These are phyloP conservation scores for Parascedosporium putredinis DNA, from an alignment of 2,329 filamentous ascomycete species.

Conservation along the genomic window DNA sequence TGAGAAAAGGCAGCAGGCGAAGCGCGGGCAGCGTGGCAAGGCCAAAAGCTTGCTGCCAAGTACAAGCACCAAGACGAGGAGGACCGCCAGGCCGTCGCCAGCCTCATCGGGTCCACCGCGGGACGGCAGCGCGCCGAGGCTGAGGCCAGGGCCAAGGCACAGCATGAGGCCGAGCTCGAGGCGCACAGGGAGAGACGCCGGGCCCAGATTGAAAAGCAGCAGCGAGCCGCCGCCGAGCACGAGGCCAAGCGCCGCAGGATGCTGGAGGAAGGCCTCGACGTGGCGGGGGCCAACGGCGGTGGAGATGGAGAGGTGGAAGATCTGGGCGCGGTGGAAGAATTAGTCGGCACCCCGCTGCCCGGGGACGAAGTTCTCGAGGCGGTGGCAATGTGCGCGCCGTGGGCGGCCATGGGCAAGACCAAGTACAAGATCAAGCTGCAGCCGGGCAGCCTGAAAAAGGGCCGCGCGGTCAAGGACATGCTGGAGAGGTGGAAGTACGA, in stretches of 20 bases:
- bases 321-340: conserved; percentile 50
- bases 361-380: conserved; percentile 74
- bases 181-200: conserved; percentile 65
- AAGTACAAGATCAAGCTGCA: conserved; percentile 97
- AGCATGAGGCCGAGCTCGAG: conserved; percentile 54
- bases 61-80: conserved; percentile 94
- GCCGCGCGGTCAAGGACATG: conserved; percentile 86
- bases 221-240: conserved; percentile 64
- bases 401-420: conserved; percentile 52
- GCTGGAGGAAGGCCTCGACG: conserved; percentile 32
- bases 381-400: conserved; percentile 55
- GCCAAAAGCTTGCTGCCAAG: conserved; percentile 80
- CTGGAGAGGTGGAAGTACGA: conserved; percentile 69
- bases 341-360: conserved; percentile 66
- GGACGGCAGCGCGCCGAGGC: conserved; percentile 59
- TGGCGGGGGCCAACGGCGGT: conserved; percentile 54
- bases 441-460: conserved; percentile 82
- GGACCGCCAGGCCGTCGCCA: conserved; percentile 73
- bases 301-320: conserved; percentile 45
- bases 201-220: conserved; percentile 68
- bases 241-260: conserved; percentile 57
- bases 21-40: conserved; percentile 71
- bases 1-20: conserved; percentile 34
- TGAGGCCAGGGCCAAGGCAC: conserved; percentile 55
- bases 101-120: conserved; percentile 68